Percentiles rank a stretch among this genome's conserved stretches.
Conservation (phyloP, 768 basidiomycete species). For the Podaxis pistillaris region DNA sequence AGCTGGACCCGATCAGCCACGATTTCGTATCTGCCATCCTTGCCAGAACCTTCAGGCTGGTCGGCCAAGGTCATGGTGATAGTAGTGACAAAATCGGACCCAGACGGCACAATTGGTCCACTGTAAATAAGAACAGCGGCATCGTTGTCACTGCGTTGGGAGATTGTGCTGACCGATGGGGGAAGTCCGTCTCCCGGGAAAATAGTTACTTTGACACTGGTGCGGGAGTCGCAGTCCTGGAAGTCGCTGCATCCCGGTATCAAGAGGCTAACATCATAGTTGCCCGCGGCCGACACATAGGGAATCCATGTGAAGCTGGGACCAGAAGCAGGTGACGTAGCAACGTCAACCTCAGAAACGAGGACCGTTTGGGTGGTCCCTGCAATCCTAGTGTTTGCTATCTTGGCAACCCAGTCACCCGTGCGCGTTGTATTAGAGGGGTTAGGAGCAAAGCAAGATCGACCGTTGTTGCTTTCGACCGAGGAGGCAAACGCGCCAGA, state of each 20-base stretch:
- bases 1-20: conserved; percentile 89
- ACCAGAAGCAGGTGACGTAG: conserved; percentile 54
- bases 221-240: conserved; percentile 78
- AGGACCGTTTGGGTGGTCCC: conserved; percentile 80
- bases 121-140: conserved; percentile 64
- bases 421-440: conserved; percentile 67
- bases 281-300: conserved; percentile 85
- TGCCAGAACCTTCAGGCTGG: conserved; percentile 58
- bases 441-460: conserved; percentile 76
- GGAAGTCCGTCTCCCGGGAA: conserved; percentile 70
- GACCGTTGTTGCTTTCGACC: conserved; percentile 51
- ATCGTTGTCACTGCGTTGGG: conserved; percentile 71
- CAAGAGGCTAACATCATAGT: conserved; percentile 81
- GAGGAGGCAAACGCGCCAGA: conserved; percentile 90
- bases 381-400: conserved; percentile 69
- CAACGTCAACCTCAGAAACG: conserved; percentile 62
- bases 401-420: conserved; percentile 66
- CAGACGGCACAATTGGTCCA: conserved; percentile 79
- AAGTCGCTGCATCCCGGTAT: conserved; percentile 85
- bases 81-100: conserved; percentile 67
- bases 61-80: conserved; percentile 74
- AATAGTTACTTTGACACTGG: conserved; percentile 78
- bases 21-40: conserved; percentile 70
- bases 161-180: conserved; percentile 68
- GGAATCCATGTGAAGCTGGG: conserved; percentile 90